phyloP scores from a whole-genome alignment of 768 basidiomycete genomes.

The Rhodotorula diobovata region DNA sequence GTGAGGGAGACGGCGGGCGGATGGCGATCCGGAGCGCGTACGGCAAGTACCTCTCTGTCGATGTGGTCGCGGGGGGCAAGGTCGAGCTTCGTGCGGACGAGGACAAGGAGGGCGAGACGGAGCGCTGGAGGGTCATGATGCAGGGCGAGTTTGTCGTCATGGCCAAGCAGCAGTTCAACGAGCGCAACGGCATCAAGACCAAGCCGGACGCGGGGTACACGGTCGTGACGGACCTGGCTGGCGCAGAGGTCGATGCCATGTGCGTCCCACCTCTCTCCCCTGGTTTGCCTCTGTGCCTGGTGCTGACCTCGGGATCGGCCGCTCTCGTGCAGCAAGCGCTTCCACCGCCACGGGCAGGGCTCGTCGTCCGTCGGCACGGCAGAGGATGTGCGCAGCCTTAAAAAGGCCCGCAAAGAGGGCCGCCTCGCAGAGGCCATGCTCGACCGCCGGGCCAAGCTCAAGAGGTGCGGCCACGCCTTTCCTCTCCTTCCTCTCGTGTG shows the following conservation, averaged over 20 bases:
- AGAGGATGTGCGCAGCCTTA: conserved; percentile 73
- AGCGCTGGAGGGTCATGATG: conserved; percentile 83
- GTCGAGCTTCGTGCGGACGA: conserved; percentile 75
- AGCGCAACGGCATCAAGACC: conserved; percentile 60
- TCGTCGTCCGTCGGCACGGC: conserved; percentile 59
- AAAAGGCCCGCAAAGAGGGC: conserved; percentile 54
- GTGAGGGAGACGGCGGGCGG: not conserved
- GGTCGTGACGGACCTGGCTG: conserved; percentile 74
- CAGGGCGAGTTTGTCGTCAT: conserved; percentile 85
- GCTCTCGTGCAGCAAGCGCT: conserved; percentile 55
- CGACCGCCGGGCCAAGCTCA: conserved; percentile 74
- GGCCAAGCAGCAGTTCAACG: conserved; percentile 65
- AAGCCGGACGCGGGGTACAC: conserved; percentile 51
- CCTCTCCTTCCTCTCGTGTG: not conserved
- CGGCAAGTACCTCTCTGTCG: conserved; percentile 77
- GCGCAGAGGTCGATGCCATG: conserved; percentile 49
- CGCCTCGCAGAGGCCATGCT: conserved; percentile 64
- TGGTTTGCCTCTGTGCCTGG: not conserved
- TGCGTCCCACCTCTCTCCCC: conserved; percentile 9
- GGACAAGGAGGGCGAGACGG: conserved; percentile 71
- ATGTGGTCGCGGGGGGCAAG: conserved; percentile 78
- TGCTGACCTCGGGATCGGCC: too few species aligned
- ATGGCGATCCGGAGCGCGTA: conserved; percentile 70
- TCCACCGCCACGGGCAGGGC: conserved; percentile 71
- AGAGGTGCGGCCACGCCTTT: conserved; percentile 46